A percentile compares a stretch with the other conserved stretches of the same genome.
Evolutionary conservation across 371 early-diverging fungal genomes (phyloP).

Genomic region (Parasitella parasitica): DNA sequence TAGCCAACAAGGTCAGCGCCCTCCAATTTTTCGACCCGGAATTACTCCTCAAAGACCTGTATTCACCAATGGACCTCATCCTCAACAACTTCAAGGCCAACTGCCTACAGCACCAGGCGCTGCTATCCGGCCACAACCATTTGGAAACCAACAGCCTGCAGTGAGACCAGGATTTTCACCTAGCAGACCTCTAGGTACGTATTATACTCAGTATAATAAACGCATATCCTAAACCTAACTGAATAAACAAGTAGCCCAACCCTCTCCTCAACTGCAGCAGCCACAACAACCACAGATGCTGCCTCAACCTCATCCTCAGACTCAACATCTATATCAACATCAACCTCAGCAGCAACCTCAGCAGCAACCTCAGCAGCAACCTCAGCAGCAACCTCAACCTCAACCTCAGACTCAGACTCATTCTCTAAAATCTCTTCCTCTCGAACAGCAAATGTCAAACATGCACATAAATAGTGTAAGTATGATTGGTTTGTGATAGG

Average conservation of each 20-base stretch:
- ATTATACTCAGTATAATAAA: too few relatives aligned
- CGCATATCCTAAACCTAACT: not conserved
- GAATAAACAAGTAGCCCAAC: not conserved
- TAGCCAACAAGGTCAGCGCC: not conserved
- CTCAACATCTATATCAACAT: too few relatives aligned
- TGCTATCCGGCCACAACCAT: not conserved
- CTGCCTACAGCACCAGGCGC: not conserved
- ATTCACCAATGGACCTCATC: not conserved
- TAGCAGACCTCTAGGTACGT: not conserved
- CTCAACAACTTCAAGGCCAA: not conserved
- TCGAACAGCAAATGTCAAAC: slow-evolving; percentile 1
- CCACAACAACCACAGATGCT: not conserved
- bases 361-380: not conserved
- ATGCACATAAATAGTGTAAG: not conserved
- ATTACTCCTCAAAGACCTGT: not conserved
- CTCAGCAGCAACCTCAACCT: not conserved
- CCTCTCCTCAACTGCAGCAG: not conserved
- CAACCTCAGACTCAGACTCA: not conserved
- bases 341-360: too few relatives aligned
- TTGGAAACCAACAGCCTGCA: not conserved
- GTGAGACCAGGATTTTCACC: not conserved
- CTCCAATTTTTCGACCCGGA: not conserved
- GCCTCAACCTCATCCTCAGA: not conserved
- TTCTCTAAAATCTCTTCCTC: not conserved
- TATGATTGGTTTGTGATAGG: not conserved